Base-by-base conservation (phyloP, 805 yeast species). In the Cyberlindnera japonica region DNA sequence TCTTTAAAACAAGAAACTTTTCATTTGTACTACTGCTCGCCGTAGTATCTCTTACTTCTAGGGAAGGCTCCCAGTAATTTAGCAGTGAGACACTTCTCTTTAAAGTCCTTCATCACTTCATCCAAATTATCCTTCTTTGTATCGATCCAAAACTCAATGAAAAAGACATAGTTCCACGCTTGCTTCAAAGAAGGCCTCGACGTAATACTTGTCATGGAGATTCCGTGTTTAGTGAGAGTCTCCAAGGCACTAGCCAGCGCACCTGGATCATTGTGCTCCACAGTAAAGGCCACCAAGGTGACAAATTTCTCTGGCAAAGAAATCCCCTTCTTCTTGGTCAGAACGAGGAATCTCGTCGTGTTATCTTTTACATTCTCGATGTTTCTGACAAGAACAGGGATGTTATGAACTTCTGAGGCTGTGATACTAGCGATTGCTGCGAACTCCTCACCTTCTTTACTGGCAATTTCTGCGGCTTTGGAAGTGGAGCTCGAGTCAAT, bases 121-220 rank as follows among this genome's bases (percentile, higher is more conserved):
- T 40, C 33, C 45, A 65, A 54, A 1, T 53, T 53, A 14, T 62
- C 66, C 29, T 55, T 57, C 18, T 57, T 27, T 17, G 30, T 54
- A 36, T 66, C 55, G 3, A 79, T 77, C 59, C 72, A 68, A 23
- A 79, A 75, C 55, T 89, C 97, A 10, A 84, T 75, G 53, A 84
- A 88, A 62, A 86, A 89, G 3, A 83, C 79, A 53, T 88, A 86
- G 48, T 81, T 81, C 96, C 96, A 89, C 24, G 78, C 75, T 36
- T 68, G 63, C 23, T 70, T 58, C 10, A 74, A 69, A 5, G 85
- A 77, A 0, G 96, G 96, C 51, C 96, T 70, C 4, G 95, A 82
- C 27, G 79, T 76, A 36, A 89, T 85, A 6, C 84, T 71, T 5
- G 80, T 75, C 65, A 89, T 66, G 54, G 83, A 85, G 43, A 88